Base-by-base conservation (phyloP, 148 eudicot species). In the Cornus suecica region DNA sequence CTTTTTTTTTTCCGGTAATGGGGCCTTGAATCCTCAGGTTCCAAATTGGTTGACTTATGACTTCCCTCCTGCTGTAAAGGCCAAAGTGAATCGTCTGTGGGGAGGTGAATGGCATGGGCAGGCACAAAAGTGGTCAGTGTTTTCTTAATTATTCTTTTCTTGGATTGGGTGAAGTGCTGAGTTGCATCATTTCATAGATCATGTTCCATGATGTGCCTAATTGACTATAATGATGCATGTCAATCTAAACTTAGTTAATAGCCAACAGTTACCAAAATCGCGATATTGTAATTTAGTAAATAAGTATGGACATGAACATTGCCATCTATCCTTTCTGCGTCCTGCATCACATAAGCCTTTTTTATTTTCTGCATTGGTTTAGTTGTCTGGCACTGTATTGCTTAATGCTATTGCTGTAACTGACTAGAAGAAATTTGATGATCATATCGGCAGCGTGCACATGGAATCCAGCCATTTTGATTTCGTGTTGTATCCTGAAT, bases 81-180 rank as follows among this genome's bases (percentile, higher is more conserved):
- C 98, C 60, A 94, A 94, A 84, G 97, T 94, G 70, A 94, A 91
- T 80, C 98, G 98, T 65, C 80, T 92, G 22, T 94, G 98, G 98
- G 91, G 96, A 72, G 97, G 98, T 27, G 97, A 92, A 92, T 94
- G 98, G 98, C 97, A 94, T 76, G 98, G 98, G 9, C 98, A 92
- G 78, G 96, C 97, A 72, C 98, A 94, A 74, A 94, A 94, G 74
- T 94, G 98, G 98, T 94, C 74, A 74, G 85, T 71, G 13, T 27
- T 61, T 1, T 79, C 20, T 71, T 51, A 1, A 37, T 37, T 37
- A 26, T 13, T 68, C 26, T 30, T 63, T 60, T 58, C n/a, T 58
- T 6, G 25, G 20, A 1, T 15, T 52, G 18, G 18, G 22, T 52
- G 22, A 14, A 52, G 18, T 22, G 20, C 20, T 1, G 5, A 52